These are phyloP conservation scores for Sclerotinia glacialis DNA, from an alignment of 2,329 filamentous ascomycete genomes.

Conservation along the genomic window DNA sequence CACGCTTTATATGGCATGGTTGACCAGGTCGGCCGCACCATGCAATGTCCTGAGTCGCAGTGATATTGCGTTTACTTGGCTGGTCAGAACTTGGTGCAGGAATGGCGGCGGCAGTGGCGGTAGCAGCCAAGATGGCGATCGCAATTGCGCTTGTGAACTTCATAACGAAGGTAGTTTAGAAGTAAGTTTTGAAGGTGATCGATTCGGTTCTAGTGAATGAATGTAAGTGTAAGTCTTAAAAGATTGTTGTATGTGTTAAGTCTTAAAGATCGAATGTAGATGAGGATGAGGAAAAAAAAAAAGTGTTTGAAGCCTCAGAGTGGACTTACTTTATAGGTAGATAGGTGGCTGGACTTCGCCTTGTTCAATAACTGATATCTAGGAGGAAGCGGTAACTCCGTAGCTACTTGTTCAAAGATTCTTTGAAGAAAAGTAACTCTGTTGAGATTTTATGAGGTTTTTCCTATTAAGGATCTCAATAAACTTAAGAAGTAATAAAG, in stretches of 20 bases:
- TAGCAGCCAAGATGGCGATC: slow-evolving; percentile 21
- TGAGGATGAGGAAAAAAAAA: slow-evolving; percentile 1
- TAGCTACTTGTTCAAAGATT: background rate
- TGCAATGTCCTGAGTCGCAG: too few relatives aligned
- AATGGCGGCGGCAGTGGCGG: slow-evolving; percentile 15
- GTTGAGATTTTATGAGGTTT: background rate
- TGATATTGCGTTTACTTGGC: too few relatives aligned
- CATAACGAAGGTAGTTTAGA: slow-evolving; percentile 20
- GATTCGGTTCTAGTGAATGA: too few relatives aligned
- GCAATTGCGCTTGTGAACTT: slow-evolving; percentile 23
- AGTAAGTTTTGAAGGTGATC: background rate
- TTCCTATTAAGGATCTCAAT: slow-evolving; percentile 9
- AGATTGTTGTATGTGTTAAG: too few relatives aligned
- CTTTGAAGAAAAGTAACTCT: background rate
- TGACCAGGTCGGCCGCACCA: too few relatives aligned
- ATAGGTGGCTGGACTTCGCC: background rate
- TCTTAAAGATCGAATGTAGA: slow-evolving; percentile 13
- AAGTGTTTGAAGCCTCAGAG: background rate
- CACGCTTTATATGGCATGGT: too few relatives aligned
- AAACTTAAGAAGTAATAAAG: background rate
- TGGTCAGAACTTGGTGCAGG: too few relatives aligned
- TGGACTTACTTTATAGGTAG: slow-evolving; percentile 15
- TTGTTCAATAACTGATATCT: background rate
- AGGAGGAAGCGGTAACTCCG: background rate
- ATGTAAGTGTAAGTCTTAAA: slow-evolving; percentile 1